Conservation (phyloP, 345 rosid species). For the Sisymbrium irio region DNA sequence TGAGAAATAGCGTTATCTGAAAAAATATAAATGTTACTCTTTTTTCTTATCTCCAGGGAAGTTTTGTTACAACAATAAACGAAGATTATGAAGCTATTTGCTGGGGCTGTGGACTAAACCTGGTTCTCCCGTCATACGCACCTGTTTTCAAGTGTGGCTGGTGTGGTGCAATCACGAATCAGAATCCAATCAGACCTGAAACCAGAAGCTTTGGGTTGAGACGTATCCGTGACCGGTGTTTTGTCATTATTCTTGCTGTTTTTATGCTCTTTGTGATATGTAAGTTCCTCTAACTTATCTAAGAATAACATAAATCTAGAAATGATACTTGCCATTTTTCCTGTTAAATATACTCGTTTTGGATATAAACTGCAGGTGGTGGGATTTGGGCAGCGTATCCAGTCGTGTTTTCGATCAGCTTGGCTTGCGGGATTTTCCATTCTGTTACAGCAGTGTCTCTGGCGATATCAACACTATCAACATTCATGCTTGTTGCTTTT, state of each 20-base stretch:
- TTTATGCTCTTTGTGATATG: slow-evolving; percentile 81
- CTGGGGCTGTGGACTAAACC: slow-evolving; percentile 95
- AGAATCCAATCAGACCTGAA: slow-evolving; percentile 43
- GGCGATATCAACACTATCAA: slow-evolving; percentile 54
- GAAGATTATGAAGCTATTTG: slow-evolving; percentile 65
- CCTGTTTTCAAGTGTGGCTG: slow-evolving; percentile 85
- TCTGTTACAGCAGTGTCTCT: slow-evolving; percentile 39
- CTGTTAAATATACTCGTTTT: slow-evolving; percentile 9
- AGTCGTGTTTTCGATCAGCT: slow-evolving; percentile 66
- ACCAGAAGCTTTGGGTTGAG: slow-evolving; percentile 62
- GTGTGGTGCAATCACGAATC: slow-evolving; percentile 94
- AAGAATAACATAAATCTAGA: neutral
- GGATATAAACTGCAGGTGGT: slow-evolving; percentile 59
- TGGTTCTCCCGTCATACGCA: slow-evolving; percentile 61
- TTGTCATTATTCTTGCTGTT: slow-evolving; percentile 51
- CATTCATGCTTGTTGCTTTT: slow-evolving; percentile 70
- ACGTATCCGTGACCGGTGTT: slow-evolving; percentile 80
- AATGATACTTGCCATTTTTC: neutral
- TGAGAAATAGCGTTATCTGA: neutral
- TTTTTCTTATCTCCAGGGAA: slow-evolving; percentile 37
- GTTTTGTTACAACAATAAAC: slow-evolving; percentile 42
- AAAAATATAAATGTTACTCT: neutral
- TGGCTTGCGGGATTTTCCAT: slow-evolving; percentile 53
- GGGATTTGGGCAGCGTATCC: slow-evolving; percentile 88
- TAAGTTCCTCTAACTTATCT: slow-evolving; percentile 39